These are phyloP conservation scores for Pseudodiploospora longispora DNA, from an alignment of 2,329 filamentous ascomycete species.

Conservation along the genomic window DNA sequence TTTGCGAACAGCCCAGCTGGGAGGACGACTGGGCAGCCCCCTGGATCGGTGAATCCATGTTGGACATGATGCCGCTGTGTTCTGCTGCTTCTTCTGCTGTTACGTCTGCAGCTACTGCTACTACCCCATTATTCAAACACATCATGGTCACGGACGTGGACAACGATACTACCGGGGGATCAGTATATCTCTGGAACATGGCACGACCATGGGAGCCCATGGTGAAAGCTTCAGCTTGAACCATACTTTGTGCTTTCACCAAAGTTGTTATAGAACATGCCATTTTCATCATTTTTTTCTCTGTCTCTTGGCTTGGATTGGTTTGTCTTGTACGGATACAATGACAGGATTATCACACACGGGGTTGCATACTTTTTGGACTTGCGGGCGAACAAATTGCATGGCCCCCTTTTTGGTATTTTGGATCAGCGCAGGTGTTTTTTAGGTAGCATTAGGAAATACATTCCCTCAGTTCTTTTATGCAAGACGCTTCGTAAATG, in stretches of 20 bases:
- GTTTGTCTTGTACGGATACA: no score
- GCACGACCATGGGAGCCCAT: constrained; percentile 34
- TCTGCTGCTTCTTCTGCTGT: constrained; percentile 7
- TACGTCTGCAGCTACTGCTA: neutral
- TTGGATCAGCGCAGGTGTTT: neutral
- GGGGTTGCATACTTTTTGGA: no score
- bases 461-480: neutral
- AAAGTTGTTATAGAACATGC: no score
- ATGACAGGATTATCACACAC: no score
- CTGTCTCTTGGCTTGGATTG: neutral
- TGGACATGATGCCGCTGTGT: constrained; percentile 20
- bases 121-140: constrained; percentile 22
- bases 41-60: constrained; percentile 19
- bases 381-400: no score
- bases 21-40: constrained; percentile 18
- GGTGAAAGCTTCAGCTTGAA: constrained; percentile 29
- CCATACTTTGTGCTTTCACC: no score
- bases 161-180: constrained; percentile 23
- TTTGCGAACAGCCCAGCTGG: constrained; percentile 22
- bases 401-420: no score
- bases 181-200: constrained; percentile 33
- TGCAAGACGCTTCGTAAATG: constrained; percentile 7
- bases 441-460: no score
- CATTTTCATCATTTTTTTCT: no score
- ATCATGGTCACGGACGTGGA: constrained; percentile 28